phyloP scores from a whole-genome alignment of 2,329 filamentous ascomycete genomes.

The Akanthomyces dipterigenus region DNA sequence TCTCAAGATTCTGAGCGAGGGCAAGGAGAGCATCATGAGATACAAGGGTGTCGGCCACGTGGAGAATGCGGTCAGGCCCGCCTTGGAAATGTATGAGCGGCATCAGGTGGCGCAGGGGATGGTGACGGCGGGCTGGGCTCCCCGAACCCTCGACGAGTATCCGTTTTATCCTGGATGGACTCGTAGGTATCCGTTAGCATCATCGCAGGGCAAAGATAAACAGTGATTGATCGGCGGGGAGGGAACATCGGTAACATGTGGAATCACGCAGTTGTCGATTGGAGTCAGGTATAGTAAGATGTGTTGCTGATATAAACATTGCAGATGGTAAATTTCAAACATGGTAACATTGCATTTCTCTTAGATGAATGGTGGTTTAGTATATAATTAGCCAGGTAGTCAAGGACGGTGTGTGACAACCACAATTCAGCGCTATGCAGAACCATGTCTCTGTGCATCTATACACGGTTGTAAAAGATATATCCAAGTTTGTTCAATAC shows the following conservation, averaged over 20 bases:
- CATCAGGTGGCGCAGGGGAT: no score
- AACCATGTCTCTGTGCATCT: background rate
- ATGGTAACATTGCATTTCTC: background rate
- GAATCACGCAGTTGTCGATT: no score
- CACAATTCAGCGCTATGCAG: background rate
- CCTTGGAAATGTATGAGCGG: conserved; percentile 43
- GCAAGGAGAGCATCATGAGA: conserved; percentile 61
- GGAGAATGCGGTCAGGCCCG: conserved; percentile 63
- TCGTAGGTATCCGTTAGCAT: no score
- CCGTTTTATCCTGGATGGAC: conserved; percentile 72
- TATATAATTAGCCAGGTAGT: background rate
- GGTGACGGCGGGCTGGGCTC: conserved; percentile 24
- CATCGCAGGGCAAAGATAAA: no score
- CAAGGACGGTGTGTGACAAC: background rate
- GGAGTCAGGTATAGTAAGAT: no score
- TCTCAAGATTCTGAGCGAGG: conserved; percentile 59
- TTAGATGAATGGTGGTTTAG: background rate
- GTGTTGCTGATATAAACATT: conserved; percentile 26
- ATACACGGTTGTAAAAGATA: background rate
- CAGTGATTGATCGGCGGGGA: no score
- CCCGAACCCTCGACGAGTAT: conserved; percentile 63
- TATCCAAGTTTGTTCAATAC: background rate
- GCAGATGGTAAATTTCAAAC: conserved; percentile 47
- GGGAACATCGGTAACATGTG: no score
- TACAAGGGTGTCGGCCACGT: conserved; percentile 82